Evolutionary conservation across 202 grass and related monocot genomes (phyloP), one percentile per base, ranked within the genome.

Genomic region (Setaria italica): DNA sequence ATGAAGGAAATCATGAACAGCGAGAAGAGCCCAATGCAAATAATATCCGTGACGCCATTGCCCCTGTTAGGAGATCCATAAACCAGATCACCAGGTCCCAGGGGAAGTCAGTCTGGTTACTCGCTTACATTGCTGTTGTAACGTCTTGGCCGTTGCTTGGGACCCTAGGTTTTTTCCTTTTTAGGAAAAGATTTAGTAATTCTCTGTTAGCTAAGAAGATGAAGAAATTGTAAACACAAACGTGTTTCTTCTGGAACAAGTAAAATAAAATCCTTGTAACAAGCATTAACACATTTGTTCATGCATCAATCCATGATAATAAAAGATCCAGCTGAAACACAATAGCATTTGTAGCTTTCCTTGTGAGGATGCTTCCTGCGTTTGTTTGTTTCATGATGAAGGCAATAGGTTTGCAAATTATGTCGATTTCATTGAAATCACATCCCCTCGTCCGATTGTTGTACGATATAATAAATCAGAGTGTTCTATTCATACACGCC

Each of bases 91-190:
- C 45, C 48, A 87, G 74, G 56, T 84, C 68, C 21, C 92, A 92
- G 66, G 79, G 90, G 39, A 92, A 53, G 55, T 94, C 93, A 2
- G 65, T 91, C 51, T 95, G 93, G 93, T 73, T 95, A 82, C 88
- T 95, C 56, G 93, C 91, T 64, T 99, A 99, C 43, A 91, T 99
- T 57, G 91, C 96, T 37, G 74, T 90, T 45, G 76, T 91, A 70
- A 94, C 96, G 17, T 94, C 88, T 78, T 99, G 93, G 96, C 96
- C 93, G 65, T 84, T 99, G 57, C 81, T 99, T 58, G 86, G 91
- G 37, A 59, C 90, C 20, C 39, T 91, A 19, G 74, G 86, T 60
- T 88, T 90, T 82, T 84, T 88, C 68, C 83, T 94, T 50, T 94
- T 92, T 47, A 94, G 79, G 67, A 96, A 88, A 78, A 91, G 78